Percentiles rank a stretch among this genome's conserved stretches.
Evolutionary conservation across 1,139 yeast species (phyloP).

Genomic region (Yamadazyma jaroonii): DNA sequence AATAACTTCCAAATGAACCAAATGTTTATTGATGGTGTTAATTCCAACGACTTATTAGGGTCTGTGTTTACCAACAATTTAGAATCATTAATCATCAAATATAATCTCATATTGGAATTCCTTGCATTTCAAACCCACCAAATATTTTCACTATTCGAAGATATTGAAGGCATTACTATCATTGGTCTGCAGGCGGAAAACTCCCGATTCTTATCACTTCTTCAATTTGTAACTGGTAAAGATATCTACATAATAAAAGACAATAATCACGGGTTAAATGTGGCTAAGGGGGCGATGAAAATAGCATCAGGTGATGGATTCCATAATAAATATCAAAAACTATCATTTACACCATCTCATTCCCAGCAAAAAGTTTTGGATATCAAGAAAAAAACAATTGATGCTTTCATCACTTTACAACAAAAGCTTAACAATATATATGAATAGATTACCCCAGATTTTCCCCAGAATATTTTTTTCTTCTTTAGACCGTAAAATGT

Average conservation of each 20-base stretch:
- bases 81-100: slow-evolving; percentile 30
- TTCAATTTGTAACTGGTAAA: slow-evolving; percentile 20
- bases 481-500: no score
- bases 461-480: slow-evolving; percentile 1
- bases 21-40: slow-evolving; percentile 43
- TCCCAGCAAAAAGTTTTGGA: neutral
- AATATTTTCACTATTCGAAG: slow-evolving; percentile 21
- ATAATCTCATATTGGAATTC: slow-evolving; percentile 47
- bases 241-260: slow-evolving; percentile 18
- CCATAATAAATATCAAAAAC: slow-evolving; percentile 1
- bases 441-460: slow-evolving; percentile 1
- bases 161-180: slow-evolving; percentile 29
- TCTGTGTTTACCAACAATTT: slow-evolving; percentile 8
- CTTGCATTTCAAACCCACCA: slow-evolving; percentile 48
- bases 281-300: slow-evolving; percentile 15
- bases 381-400: neutral
- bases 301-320: slow-evolving; percentile 3
- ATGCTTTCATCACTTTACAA: slow-evolving; percentile 2
- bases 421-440: slow-evolving; percentile 1
- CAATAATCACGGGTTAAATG: slow-evolving; percentile 13
- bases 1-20: slow-evolving; percentile 51
- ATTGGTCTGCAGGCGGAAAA: slow-evolving; percentile 56
- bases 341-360: neutral
- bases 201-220: slow-evolving; percentile 33
- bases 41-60: slow-evolving; percentile 17